Evolutionary conservation across 2,329 filamentous ascomycete species (phyloP).

Genomic region (Xylariomycetidae sp.): DNA sequence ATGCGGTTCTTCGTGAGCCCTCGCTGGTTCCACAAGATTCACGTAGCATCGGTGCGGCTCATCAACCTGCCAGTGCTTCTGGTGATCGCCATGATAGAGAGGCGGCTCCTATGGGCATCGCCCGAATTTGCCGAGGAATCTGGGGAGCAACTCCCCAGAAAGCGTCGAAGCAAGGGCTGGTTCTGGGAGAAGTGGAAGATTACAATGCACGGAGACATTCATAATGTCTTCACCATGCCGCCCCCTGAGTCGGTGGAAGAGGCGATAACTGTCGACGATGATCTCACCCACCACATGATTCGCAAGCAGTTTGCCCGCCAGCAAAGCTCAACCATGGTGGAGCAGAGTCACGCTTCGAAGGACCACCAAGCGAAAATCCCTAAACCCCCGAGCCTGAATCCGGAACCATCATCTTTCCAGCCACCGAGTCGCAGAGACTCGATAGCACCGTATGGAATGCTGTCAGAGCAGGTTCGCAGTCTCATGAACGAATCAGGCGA

Average conservation of each 20-base stretch:
- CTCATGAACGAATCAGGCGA: slow-evolving; percentile 43
- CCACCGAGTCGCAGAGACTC: slow-evolving; percentile 46
- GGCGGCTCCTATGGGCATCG: slow-evolving; percentile 57
- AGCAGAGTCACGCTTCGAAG: no score
- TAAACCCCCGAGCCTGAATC: no score
- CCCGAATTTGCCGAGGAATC: slow-evolving; percentile 22
- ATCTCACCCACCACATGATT: slow-evolving; percentile 52
- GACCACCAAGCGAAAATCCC: no score
- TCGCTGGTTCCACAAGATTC: slow-evolving; percentile 86
- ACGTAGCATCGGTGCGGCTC: slow-evolving; percentile 67
- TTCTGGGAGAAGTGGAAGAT: slow-evolving; percentile 66
- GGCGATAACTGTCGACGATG: slow-evolving; percentile 54
- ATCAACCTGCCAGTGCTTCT: slow-evolving; percentile 72
- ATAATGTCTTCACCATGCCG: slow-evolving; percentile 65
- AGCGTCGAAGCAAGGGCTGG: slow-evolving; percentile 29
- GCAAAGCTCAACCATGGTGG: slow-evolving; percentile 29
- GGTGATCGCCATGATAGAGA: slow-evolving; percentile 64
- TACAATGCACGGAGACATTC: slow-evolving; percentile 65
- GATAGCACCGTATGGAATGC: slow-evolving; percentile 45
- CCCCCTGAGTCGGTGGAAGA: slow-evolving; percentile 56
- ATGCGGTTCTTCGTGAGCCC: slow-evolving; percentile 73
- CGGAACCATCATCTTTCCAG: no score
- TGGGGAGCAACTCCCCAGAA: slow-evolving; percentile 15
- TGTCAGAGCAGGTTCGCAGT: slow-evolving; percentile 43
- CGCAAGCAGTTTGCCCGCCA: slow-evolving; percentile 48